Percentiles rank a stretch among this genome's conserved stretches.
Evolutionary conservation across 352 stramenopile species (phyloP).

Genomic region (Blastocystis sp.): DNA sequence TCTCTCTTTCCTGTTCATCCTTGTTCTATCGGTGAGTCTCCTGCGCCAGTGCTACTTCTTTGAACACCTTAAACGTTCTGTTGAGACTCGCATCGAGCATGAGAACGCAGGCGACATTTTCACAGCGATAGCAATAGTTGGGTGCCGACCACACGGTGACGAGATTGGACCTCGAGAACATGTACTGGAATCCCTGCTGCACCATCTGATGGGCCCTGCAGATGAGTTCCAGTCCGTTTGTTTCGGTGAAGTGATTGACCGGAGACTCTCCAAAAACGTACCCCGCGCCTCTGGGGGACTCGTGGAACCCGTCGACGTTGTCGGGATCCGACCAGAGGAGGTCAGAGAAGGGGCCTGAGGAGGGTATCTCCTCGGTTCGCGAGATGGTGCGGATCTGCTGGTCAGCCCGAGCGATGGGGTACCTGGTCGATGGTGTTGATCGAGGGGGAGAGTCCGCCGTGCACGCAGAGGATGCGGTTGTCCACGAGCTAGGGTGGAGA

Average conservation of each 20-base stretch:
- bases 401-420: not conserved
- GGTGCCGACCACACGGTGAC: constrained; percentile 97
- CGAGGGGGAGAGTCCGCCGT: constrained; percentile 81
- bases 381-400: constrained; percentile 75
- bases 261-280: constrained; percentile 80
- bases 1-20: constrained; percentile 37
- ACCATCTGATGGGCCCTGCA: constrained; percentile 80
- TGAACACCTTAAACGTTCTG: constrained; percentile 64
- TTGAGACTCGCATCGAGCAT: constrained; percentile 91
- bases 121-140: constrained; percentile 97
- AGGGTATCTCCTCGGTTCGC: constrained; percentile 95
- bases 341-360: constrained; percentile 98
- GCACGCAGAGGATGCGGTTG: constrained; percentile 77
- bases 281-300: constrained; percentile 77
- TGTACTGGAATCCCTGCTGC: constrained; percentile 84
- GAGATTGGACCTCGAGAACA: constrained; percentile 75
- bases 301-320: constrained; percentile 82
- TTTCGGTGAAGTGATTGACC: constrained; percentile 79
- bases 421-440: constrained; percentile 80
- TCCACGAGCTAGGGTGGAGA: constrained; percentile 28
- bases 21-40: constrained; percentile 19
- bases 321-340: constrained; percentile 87
- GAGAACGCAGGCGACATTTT: constrained; percentile 94
- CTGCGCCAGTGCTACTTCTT: not conserved
- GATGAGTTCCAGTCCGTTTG: constrained; percentile 80